A percentile compares a stretch with the other conserved stretches of the same genome.
These are phyloP conservation scores for Ophiostoma sp. DNA, from an alignment of 2,329 filamentous ascomycete genomes.

Conservation along the genomic window DNA sequence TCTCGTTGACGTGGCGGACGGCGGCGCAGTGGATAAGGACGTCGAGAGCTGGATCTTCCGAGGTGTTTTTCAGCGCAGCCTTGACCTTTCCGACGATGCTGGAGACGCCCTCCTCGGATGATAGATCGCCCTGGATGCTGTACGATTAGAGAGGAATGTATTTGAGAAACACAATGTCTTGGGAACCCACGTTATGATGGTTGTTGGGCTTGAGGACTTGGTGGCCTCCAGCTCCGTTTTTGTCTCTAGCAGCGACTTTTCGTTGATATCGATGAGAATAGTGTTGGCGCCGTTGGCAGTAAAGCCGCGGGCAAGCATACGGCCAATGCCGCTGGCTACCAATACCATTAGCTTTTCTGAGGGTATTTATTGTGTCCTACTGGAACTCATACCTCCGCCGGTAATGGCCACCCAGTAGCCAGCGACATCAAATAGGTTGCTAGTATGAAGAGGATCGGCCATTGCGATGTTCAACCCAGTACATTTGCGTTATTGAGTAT, in stretches of 20 bases:
- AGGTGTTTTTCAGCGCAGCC: not conserved
- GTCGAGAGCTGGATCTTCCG: not conserved
- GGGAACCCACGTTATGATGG: not conserved
- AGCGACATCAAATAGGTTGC: not conserved
- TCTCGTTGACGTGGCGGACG: not conserved
- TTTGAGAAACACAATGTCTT: not conserved
- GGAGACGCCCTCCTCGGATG: not conserved
- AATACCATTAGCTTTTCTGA: not conserved
- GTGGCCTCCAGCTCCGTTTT: not conserved
- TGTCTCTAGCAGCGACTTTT: not conserved
- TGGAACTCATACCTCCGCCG: not conserved
- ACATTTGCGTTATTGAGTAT: not conserved
- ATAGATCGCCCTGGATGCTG: not conserved
- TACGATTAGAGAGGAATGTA: not conserved
- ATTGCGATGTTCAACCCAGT: not conserved
- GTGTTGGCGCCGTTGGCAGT: not conserved
- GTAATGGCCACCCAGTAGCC: conserved; percentile 3
- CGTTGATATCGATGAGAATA: not conserved
- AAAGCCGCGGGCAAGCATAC: conserved; percentile 2
- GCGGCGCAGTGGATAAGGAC: not conserved
- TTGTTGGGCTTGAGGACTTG: not conserved
- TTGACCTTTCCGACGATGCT: not conserved
- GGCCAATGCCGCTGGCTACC: not conserved
- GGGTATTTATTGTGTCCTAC: not conserved
- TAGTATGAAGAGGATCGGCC: not conserved